Evolutionary conservation across 768 basidiomycete genomes (phyloP), one percentile per base, ranked within the genome.

Genomic region (Glaciozyma antarctica): DNA sequence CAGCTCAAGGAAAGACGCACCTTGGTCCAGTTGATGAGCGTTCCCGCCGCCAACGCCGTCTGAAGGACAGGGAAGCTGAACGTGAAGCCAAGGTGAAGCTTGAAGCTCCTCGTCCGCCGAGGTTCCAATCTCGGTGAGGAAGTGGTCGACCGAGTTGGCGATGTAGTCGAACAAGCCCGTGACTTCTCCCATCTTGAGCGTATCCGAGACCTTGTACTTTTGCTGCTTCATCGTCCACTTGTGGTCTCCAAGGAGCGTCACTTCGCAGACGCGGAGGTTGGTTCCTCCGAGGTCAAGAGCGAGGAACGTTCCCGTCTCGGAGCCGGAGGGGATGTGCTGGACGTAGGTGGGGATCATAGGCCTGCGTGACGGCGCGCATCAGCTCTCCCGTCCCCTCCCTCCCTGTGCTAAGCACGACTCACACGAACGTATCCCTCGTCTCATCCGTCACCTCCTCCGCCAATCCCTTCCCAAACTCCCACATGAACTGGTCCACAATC

Each of bases 281-380:
- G 95, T 99, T 62, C 95, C 95, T 48, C 95, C 95, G 24, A 99
- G 83, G 79, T 99, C 94, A 24, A 98, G 82, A 6, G 95, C 93
- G 60, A 98, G 84, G 78, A 95, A 99, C 9, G 91, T 94, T 53
- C 95, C 95, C 64, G 84, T 87, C 78, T 99, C 95, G 58, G 86
- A 84, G 54, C 95, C 95, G 76, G 95, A 82, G 53, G 95, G 95
- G 30, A 95, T 90, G 58, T 87, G 86, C n/a, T 88, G 90, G 51
- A 98, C 90, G 77, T 90, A 99, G 15, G 90, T 88, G 9, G 95
- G 95, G 70, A 90, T 92, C 70, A 71, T 71, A 9, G 70, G 70
- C 51, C 70, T 71, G 72, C 30, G 62, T 13, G 10, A 10, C 48
- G 24, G 10, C 2, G 3, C n/a, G n/a, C 2, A 49, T 30, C 49